phyloP scores from a whole-genome alignment of 2,329 filamentous ascomycete species.

The Dothidotthia symphoricarpi region DNA sequence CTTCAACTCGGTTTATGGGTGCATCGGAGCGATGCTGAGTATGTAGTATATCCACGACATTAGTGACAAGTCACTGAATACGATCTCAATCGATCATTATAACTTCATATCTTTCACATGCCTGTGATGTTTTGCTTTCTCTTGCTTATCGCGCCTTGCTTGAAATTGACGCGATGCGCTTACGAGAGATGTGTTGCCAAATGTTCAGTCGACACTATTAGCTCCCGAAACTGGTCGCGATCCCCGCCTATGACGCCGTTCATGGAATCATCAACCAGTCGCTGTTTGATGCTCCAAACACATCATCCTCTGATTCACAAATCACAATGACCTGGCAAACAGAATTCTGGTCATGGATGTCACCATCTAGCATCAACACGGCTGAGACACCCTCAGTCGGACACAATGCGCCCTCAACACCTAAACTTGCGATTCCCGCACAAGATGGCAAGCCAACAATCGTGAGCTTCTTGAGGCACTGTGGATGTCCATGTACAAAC shows the following conservation, averaged over 20 bases:
- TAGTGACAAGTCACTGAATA: constrained; percentile 38
- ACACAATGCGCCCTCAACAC: constrained; percentile 55
- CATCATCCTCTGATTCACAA: too few relatives aligned
- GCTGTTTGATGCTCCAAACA: too few relatives aligned
- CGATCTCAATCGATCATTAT: constrained; percentile 34
- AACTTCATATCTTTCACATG: constrained; percentile 14
- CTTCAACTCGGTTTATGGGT: constrained; percentile 39
- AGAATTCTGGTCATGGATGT: constrained; percentile 47
- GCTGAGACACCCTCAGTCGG: constrained; percentile 54
- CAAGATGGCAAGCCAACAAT: constrained; percentile 56
- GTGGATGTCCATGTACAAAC: constrained; percentile 66
- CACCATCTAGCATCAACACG: constrained; percentile 27
- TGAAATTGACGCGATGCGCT: background rate
- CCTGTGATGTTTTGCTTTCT: constrained; percentile 7
- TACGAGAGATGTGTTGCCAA: too few relatives aligned
- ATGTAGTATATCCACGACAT: constrained; percentile 43
- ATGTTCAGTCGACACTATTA: too few relatives aligned
- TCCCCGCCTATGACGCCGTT: constrained; percentile 13
- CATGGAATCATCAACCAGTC: background rate
- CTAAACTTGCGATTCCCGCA: constrained; percentile 54
- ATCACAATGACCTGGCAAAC: constrained; percentile 40
- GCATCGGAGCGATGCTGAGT: constrained; percentile 37
- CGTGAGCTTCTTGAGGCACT: constrained; percentile 68
- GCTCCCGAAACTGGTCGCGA: background rate
- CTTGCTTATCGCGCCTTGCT: background rate